A percentile compares a stretch with the other conserved stretches of the same genome.
Evolutionary conservation across 176 grass and related monocot species (phyloP).

Genomic region (Phoenix roebelenii): DNA sequence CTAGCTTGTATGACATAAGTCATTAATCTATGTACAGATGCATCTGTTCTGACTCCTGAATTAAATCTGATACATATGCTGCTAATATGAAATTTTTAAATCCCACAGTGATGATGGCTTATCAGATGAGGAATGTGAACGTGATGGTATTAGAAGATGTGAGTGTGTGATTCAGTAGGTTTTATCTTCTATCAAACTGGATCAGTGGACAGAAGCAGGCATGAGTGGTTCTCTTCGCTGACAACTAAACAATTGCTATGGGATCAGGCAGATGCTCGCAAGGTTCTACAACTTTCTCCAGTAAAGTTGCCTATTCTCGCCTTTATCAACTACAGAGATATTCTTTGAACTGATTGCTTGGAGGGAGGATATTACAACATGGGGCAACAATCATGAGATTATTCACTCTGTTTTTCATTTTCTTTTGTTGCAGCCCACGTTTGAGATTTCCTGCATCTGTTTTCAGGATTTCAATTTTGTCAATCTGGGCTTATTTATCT

Average conservation of each 20-base stretch:
- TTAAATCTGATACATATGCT: slow-evolving; percentile 3
- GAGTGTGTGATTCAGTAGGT: slow-evolving; percentile 82
- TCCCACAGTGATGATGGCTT: slow-evolving; percentile 58
- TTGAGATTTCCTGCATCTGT: slow-evolving; percentile 26
- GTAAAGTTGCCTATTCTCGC: too few species aligned
- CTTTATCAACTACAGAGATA: too few species aligned
- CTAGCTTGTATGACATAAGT: background rate
- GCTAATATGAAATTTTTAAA: slow-evolving; percentile 6
- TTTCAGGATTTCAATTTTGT: slow-evolving; percentile 48
- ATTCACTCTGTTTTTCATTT: too few species aligned
- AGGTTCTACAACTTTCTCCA: too few species aligned
- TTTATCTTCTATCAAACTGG: slow-evolving; percentile 18
- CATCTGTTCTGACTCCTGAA: background rate
- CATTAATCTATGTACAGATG: background rate
- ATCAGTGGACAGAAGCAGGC: too few species aligned
- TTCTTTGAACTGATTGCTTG: too few species aligned
- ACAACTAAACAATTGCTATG: too few species aligned
- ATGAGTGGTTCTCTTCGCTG: too few species aligned
- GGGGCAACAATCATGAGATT: too few species aligned
- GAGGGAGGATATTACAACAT: too few species aligned
- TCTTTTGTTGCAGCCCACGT: slow-evolving; percentile 8
- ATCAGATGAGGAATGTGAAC: slow-evolving; percentile 68
- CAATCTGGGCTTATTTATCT: slow-evolving; percentile 22
- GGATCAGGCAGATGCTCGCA: too few species aligned
- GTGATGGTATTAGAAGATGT: slow-evolving; percentile 71